Conservation (phyloP, 441 rosid genomes). For the Lepidium campestre region DNA sequence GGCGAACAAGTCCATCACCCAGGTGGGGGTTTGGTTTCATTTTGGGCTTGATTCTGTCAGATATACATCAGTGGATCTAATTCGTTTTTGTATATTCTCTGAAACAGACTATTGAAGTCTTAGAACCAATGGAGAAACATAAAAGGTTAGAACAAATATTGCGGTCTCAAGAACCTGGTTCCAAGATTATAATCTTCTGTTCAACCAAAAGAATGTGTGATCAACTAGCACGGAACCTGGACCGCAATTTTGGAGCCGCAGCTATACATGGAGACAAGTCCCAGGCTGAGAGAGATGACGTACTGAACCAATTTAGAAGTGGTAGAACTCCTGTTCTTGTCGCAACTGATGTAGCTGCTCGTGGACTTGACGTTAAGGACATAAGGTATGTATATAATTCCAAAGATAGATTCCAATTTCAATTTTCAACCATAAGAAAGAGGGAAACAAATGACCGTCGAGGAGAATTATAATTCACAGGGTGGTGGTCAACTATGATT, state of each 20-base stretch:
- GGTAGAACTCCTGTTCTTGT: slow-evolving; percentile 96
- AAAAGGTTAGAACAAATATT: slow-evolving; percentile 82
- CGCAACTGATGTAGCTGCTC: slow-evolving; percentile 99
- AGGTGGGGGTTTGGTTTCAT: slow-evolving; percentile 40
- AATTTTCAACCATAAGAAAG: background rate
- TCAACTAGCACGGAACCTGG: slow-evolving; percentile 77
- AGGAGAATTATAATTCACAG: slow-evolving; percentile 33
- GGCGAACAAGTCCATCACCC: slow-evolving; percentile 96
- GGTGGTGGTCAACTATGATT: slow-evolving; percentile 92
- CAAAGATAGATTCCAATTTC: background rate
- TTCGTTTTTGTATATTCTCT: background rate
- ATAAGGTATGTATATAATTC: slow-evolving; percentile 48
- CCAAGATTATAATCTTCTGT: slow-evolving; percentile 86
- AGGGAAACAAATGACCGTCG: background rate
- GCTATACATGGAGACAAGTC: slow-evolving; percentile 99
- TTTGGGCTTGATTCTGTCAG: background rate
- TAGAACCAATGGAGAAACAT: slow-evolving; percentile 80
- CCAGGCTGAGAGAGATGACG: slow-evolving; percentile 85
- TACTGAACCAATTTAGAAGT: slow-evolving; percentile 70
- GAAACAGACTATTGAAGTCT: slow-evolving; percentile 61
- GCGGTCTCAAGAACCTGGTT: slow-evolving; percentile 88
- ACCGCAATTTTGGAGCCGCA: slow-evolving; percentile 79
- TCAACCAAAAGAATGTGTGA: slow-evolving; percentile 99
- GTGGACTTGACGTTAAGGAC: slow-evolving; percentile 95
- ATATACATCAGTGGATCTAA: background rate